Conservation (phyloP, 345 rosid species). For the Dipteronia sinensis region DNA sequence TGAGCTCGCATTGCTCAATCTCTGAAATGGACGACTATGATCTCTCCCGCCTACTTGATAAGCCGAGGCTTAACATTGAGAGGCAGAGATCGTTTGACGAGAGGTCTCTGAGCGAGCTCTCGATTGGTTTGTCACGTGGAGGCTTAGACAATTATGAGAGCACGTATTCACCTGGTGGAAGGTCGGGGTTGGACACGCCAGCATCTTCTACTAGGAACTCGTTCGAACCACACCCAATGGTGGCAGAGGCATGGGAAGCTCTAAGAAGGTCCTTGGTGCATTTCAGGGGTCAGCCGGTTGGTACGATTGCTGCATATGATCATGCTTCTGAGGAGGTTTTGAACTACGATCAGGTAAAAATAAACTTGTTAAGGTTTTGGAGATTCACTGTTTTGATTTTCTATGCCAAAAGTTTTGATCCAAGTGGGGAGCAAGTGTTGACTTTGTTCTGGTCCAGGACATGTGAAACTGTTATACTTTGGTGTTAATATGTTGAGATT, state of each 20-base stretch:
- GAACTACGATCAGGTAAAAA: conserved; percentile 91
- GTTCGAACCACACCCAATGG: conserved; percentile 94
- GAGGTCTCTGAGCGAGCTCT: conserved; percentile 90
- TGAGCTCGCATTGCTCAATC: conserved; percentile 77
- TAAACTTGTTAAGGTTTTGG: background rate
- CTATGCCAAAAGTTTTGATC: background rate
- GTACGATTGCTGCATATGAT: conserved; percentile 87
- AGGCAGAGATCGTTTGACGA: conserved; percentile 92
- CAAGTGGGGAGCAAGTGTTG: background rate
- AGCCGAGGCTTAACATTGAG: conserved; percentile 85
- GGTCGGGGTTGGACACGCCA: conserved; percentile 80
- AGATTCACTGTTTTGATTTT: background rate
- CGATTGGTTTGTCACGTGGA: conserved; percentile 58
- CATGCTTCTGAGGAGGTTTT: conserved; percentile 96
- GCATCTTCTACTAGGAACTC: conserved; percentile 80
- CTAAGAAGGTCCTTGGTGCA: conserved; percentile 74
- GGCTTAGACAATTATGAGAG: conserved; percentile 55
- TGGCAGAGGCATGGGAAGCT: conserved; percentile 97
- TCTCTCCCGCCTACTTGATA: conserved; percentile 77
- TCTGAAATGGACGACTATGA: conserved; percentile 75
- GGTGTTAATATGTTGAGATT: background rate
- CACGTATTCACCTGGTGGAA: conserved; percentile 61
- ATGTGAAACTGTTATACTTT: background rate
- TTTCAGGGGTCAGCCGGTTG: conserved; percentile 83
- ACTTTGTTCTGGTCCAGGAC: background rate